Base-by-base conservation (phyloP, 208 protist species). In the Novymonas esmeraldas region DNA sequence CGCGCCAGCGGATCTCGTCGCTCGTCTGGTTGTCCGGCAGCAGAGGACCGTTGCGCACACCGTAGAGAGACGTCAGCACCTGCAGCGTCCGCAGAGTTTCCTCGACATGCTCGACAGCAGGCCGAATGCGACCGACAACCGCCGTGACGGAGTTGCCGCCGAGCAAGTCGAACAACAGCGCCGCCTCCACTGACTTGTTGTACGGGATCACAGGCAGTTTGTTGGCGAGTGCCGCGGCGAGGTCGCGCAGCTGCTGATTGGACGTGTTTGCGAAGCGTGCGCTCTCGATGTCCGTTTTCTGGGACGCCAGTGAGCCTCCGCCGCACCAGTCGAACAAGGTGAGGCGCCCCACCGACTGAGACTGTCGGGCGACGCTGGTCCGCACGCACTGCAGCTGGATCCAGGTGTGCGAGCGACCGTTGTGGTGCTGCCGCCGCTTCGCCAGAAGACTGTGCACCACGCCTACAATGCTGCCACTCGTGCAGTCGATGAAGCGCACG, bases 241-340 rank as follows among this genome's bases (percentile, higher is more conserved):
- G 45, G 13, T 76, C 57, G 24, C 57, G 46, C 14, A 89, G 31
- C 22, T 28, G 46, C 38, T 66, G 48, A 29, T 70, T 76, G 0
- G 79, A 79, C 5, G 70, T 58, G 54, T 89, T 89, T 16, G 70
- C 79, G 55, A 82, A 85, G 3, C 69, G 65, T 4, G 82, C 74
- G 22, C 70, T 81, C 52, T 82, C 78, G n/a, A 88, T 72, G 42
- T 84, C 78, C 2, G 46, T 69, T 31, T 75, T 64, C 56, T 83
- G 78, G 3, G 55, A 39, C 34, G 42, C 56, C n/a, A 83, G 34
- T 6, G 76, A 59, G 3, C 72, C 74, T 5, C 63, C 26, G 0
- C 82, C 79, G 31, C 70, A 80, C 48, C 83, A 73, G 57, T 89
- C 82, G 14, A 85, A 67, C 26, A 89, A 29, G 22, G 79, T 85